Percentiles rank a stretch among this genome's conserved stretches.
These are phyloP conservation scores for Termitomyces sp. DNA, from an alignment of 1,284 basidiomycete genomes.

Conservation along the genomic window DNA sequence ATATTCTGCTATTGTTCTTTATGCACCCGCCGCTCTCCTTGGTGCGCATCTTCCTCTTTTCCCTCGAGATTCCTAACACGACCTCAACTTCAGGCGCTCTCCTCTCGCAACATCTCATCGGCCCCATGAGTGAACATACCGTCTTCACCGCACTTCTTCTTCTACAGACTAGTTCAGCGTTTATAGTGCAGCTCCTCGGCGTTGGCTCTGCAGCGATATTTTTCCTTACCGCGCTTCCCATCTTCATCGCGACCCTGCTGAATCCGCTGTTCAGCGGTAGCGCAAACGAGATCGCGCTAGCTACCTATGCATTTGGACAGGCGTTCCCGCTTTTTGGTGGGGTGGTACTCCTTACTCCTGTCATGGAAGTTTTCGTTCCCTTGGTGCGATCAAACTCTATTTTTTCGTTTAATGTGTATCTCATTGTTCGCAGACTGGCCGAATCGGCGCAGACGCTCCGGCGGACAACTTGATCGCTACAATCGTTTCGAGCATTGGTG, in stretches of 20 bases:
- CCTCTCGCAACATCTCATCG: slow-evolving; percentile 49
- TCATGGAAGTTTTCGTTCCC: slow-evolving; percentile 90
- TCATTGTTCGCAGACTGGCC: slow-evolving; percentile 50
- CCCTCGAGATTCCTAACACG: slow-evolving; percentile 1
- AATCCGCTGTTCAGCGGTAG: slow-evolving; percentile 39
- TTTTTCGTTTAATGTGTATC: background rate
- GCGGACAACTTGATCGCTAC: slow-evolving; percentile 88
- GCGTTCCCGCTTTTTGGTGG: slow-evolving; percentile 63
- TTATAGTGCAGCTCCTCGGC: slow-evolving; percentile 52
- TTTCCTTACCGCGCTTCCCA: slow-evolving; percentile 51
- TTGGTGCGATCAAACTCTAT: slow-evolving; percentile 47
- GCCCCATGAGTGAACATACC: slow-evolving; percentile 50
- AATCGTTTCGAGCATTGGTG: slow-evolving; percentile 57
- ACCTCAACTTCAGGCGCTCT: slow-evolving; percentile 41
- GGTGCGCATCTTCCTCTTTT: slow-evolving; percentile 37
- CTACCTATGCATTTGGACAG: slow-evolving; percentile 65
- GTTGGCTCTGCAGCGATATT: slow-evolving; percentile 70
- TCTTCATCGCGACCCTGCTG: slow-evolving; percentile 47
- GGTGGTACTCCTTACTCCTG: slow-evolving; percentile 63
- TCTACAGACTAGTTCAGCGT: slow-evolving; percentile 48
- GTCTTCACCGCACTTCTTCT: slow-evolving; percentile 61
- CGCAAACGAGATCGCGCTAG: slow-evolving; percentile 41
- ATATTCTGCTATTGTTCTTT: slow-evolving; percentile 68
- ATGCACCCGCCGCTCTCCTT: slow-evolving; percentile 69
- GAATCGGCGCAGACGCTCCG: slow-evolving; percentile 73